Base-by-base conservation (phyloP, 148 eudicot species). In the Arbutus unedo region DNA sequence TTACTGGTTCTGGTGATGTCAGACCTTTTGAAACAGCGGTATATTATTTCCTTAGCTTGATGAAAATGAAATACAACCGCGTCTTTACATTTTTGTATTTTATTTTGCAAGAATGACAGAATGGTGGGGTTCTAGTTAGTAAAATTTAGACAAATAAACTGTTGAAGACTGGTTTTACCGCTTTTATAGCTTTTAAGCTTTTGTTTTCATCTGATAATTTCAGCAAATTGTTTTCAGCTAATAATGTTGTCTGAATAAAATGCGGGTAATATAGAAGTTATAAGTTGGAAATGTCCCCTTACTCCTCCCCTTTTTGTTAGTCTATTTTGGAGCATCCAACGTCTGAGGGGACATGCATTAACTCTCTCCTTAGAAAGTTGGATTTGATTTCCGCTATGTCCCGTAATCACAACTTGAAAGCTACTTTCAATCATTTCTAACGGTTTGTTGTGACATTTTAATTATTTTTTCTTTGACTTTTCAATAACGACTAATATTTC, bases 1-100 rank as follows among this genome's bases (percentile, higher is more conserved):
- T 96, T 59, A 96, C 99, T 78, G 98, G 99, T 83, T 94, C 99
- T 60, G 99, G 97, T 79, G 99, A 96, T 72, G 99, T 93, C 67
- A 91, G 99, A 68, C 90, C 95, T 38, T 89, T 96, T 79, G 99
- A 96, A 48, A 86, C 87, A 56, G 92, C 87, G 99, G 99, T 96
- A 87, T 78, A 89, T 31, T 82, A 72, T 71, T 77, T 82, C 73
- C 67, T 54, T 77, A 77, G 78, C 51, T 74, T 56, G 31, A 41
- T 19, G n/a, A 4, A 74, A 51, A 76, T 66, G 25, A 66, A 66
- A 21, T n/a, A 31, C 38, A 31, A 31, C 38, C 1, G 38, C 1
- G 38, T 31, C 38, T 31, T 31, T 31, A 31, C 38, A 31, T 31
- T 31, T 31, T 31, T 31, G 38, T 31, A 31, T 31, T 66, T 66